These are phyloP conservation scores for Hondaea fermentalgiana DNA, from an alignment of 108 stramenopile species.

Conservation along the genomic window DNA sequence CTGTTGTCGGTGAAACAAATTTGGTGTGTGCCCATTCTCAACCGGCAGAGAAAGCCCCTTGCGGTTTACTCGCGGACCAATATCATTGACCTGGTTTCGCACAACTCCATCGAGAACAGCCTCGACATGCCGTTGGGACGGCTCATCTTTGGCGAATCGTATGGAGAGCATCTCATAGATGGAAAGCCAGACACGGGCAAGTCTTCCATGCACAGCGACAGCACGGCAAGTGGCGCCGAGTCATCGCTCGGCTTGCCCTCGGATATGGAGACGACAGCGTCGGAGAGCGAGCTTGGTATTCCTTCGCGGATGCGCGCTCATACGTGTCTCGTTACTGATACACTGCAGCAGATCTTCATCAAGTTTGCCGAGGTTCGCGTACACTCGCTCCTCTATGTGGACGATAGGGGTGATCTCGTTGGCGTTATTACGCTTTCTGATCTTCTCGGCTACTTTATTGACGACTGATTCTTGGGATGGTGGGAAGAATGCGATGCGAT, in stretches of 20 bases:
- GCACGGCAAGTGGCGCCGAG: constrained; percentile 75
- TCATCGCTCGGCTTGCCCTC: constrained; percentile 74
- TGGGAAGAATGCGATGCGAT: too few species aligned
- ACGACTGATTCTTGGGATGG: background rate
- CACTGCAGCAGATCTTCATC: constrained; percentile 78
- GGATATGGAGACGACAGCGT: constrained; percentile 61
- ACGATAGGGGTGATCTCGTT: constrained; percentile 63
- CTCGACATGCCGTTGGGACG: constrained; percentile 2
- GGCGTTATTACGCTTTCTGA: constrained; percentile 74
- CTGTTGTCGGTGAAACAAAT: constrained; percentile 60
- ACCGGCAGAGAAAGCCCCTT: background rate
- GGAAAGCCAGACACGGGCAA: constrained; percentile 47
- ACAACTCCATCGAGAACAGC: constrained; percentile 3
- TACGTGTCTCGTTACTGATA: constrained; percentile 63
- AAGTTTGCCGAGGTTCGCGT: constrained; percentile 76
- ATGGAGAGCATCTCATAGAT: constrained; percentile 61
- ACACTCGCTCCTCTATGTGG: constrained; percentile 70
- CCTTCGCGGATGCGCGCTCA: constrained; percentile 77
- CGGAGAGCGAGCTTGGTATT: constrained; percentile 62
- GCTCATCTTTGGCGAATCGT: constrained; percentile 32
- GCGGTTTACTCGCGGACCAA: background rate
- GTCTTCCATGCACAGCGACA: constrained; percentile 46
- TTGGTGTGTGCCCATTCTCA: constrained; percentile 53
- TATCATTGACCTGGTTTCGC: background rate
- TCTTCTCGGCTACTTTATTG: constrained; percentile 66